Evolutionary conservation across 345 rosid species (phyloP).

Genomic region (Lumnitzera racemosa): DNA sequence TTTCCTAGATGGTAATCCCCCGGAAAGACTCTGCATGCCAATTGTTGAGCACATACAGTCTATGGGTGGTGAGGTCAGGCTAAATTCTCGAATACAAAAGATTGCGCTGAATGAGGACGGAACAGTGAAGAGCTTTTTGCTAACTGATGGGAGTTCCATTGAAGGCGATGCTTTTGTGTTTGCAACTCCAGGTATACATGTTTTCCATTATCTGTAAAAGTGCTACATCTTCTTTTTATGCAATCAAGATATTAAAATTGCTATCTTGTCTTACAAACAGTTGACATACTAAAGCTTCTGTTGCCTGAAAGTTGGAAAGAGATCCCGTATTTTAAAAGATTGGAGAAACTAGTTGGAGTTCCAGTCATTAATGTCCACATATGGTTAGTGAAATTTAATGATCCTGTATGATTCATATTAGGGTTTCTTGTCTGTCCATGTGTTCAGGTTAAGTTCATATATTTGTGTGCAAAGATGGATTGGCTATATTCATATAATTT

Average conservation of each 20-base stretch:
- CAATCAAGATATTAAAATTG: constrained; percentile 8
- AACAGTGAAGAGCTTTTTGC: constrained; percentile 62
- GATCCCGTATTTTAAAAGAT: constrained; percentile 66
- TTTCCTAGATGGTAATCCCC: constrained; percentile 94
- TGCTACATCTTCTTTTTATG: neutral
- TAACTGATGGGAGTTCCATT: constrained; percentile 52
- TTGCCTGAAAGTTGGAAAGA: constrained; percentile 81
- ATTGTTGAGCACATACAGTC: constrained; percentile 66
- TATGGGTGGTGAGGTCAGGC: constrained; percentile 73
- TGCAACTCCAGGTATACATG: constrained; percentile 73
- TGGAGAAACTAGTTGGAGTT: constrained; percentile 94
- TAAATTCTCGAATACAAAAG: constrained; percentile 71
- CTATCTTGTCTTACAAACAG: constrained; percentile 29
- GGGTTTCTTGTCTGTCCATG: neutral
- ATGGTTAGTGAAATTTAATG: constrained; percentile 55
- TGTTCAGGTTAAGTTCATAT: no score
- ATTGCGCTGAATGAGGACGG: constrained; percentile 78
- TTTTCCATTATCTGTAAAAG: neutral
- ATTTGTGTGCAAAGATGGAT: no score
- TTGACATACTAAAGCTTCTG: constrained; percentile 84
- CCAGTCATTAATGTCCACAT: constrained; percentile 95
- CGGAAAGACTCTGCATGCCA: constrained; percentile 92
- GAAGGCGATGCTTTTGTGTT: constrained; percentile 85
- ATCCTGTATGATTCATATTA: neutral
- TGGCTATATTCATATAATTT: no score